These are phyloP conservation scores for Rhizopus delemar DNA, from an alignment of 371 early-diverging fungal species.

Conservation along the genomic window DNA sequence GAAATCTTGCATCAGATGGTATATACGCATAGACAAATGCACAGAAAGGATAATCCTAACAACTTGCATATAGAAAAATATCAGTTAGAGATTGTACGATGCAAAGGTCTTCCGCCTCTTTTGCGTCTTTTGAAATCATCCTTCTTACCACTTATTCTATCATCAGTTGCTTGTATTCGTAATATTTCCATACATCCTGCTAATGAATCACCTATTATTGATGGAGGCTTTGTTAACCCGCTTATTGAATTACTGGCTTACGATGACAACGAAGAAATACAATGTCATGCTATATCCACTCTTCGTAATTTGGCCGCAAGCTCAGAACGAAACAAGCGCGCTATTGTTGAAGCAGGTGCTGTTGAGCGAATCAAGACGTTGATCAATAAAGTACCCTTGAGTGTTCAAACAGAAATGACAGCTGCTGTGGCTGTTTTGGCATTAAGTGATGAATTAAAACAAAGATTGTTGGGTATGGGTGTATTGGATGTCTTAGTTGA, in stretches of 20 bases:
- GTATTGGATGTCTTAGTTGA: slow-evolving; percentile 74
- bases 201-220: slow-evolving; percentile 84
- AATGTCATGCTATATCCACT: slow-evolving; percentile 85
- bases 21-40: slow-evolving; percentile 6
- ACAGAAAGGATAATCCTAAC: not conserved
- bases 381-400: slow-evolving; percentile 59
- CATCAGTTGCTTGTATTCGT: slow-evolving; percentile 90
- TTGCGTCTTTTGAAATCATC: slow-evolving; percentile 76
- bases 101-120: slow-evolving; percentile 75
- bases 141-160: slow-evolving; percentile 76
- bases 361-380: slow-evolving; percentile 74
- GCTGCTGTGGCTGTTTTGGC: slow-evolving; percentile 88
- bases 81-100: slow-evolving; percentile 81
- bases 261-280: slow-evolving; percentile 81
- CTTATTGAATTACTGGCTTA: slow-evolving; percentile 72
- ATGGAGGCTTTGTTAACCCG: slow-evolving; percentile 79
- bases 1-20: slow-evolving; percentile 89
- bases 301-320: slow-evolving; percentile 86
- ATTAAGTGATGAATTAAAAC: slow-evolving; percentile 80
- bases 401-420: slow-evolving; percentile 84
- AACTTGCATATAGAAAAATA: slow-evolving; percentile 71
- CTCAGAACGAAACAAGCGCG: slow-evolving; percentile 76
- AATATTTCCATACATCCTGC: slow-evolving; percentile 90
- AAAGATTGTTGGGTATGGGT: slow-evolving; percentile 62
- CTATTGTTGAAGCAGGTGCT: slow-evolving; percentile 80